Evolutionary conservation across 345 rosid species (phyloP).

Genomic region (Corymbia maculata): DNA sequence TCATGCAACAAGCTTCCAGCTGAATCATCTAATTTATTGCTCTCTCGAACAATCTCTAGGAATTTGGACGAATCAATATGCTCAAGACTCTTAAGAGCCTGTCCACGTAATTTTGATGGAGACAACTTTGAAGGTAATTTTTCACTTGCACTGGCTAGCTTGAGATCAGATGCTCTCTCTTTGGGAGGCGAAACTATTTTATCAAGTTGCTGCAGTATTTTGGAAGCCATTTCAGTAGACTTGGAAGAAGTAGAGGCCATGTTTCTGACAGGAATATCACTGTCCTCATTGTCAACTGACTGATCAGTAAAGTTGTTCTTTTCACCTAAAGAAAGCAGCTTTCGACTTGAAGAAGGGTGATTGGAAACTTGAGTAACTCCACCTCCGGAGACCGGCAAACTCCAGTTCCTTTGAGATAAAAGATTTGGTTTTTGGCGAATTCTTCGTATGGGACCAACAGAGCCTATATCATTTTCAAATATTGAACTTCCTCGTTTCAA

Average conservation of each 20-base stretch:
- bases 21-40: slow-evolving; percentile 10
- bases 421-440: slow-evolving; percentile 81
- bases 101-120: slow-evolving; percentile 64
- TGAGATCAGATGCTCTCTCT: background rate
- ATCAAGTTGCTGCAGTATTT: slow-evolving; percentile 71
- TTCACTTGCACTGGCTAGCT: slow-evolving; percentile 22
- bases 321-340: slow-evolving; percentile 10
- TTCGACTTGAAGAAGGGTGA: slow-evolving; percentile 17
- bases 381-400: slow-evolving; percentile 20
- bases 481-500: slow-evolving; percentile 71
- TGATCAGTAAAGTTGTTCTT: slow-evolving; percentile 11
- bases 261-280: slow-evolving; percentile 24
- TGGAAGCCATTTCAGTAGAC: slow-evolving; percentile 76
- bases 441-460: slow-evolving; percentile 81
- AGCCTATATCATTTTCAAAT: slow-evolving; percentile 65
- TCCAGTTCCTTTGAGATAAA: slow-evolving; percentile 26
- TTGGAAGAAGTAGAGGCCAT: slow-evolving; percentile 50
- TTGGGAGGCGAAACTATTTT: slow-evolving; percentile 35
- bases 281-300: slow-evolving; percentile 27
- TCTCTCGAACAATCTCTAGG: slow-evolving; percentile 31
- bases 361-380: slow-evolving; percentile 11
- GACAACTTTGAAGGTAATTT: slow-evolving; percentile 71
- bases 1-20: slow-evolving; percentile 4
- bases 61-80: slow-evolving; percentile 48
- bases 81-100: slow-evolving; percentile 71